Base-by-base conservation (phyloP, 164 flowering plant genomes). In the Nymphaea colorata region DNA sequence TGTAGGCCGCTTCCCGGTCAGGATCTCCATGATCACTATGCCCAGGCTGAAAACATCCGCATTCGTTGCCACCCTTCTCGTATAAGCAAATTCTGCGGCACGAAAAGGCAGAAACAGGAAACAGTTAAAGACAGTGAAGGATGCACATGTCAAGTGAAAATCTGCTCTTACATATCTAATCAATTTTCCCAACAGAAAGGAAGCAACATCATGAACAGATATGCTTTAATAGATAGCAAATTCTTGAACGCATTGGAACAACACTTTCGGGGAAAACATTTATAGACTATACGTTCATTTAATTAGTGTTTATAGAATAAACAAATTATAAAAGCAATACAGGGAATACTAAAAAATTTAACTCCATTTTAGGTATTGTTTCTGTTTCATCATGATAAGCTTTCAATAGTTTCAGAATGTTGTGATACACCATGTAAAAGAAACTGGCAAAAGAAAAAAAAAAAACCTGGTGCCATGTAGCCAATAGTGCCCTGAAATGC, bases 41-140 rank as follows among this genome's bases (percentile, higher is more conserved):
- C 96, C 96, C 44, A 85, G 89, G 77, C 98, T 89, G 87, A 84
- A 89, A 43, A 92, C 86, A 42, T 92, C 98, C 7, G 82, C 94
- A 73, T 89, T 90, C 0, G 93, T 82, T 2, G 91, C 85, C 16
- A 84, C 82, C 61, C 74, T 84, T 68, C 87, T 77, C 91, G 83
- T 88, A 68, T 86, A 92, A 6, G 98, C 98, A 66, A 86, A 82
- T 76, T 91, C 98, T 91, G 83, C 17, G 66, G 66, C 43, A 64
- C 16, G 8, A 42, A 6, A 15, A 64, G 47, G 10, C 41, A 67
- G 61, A 41, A 42, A 44, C 45, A 16, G 18, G 16, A 18, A 14
- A 16, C 42, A 51, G 43, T 3, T 18, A 5, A 43, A 63, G 25
- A 17, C 7, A 41, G 66, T 8, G 16, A 17, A n/a, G 18, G 63